Conservation (phyloP, 2,329 filamentous ascomycete species). For the Elsinoe perseae region DNA sequence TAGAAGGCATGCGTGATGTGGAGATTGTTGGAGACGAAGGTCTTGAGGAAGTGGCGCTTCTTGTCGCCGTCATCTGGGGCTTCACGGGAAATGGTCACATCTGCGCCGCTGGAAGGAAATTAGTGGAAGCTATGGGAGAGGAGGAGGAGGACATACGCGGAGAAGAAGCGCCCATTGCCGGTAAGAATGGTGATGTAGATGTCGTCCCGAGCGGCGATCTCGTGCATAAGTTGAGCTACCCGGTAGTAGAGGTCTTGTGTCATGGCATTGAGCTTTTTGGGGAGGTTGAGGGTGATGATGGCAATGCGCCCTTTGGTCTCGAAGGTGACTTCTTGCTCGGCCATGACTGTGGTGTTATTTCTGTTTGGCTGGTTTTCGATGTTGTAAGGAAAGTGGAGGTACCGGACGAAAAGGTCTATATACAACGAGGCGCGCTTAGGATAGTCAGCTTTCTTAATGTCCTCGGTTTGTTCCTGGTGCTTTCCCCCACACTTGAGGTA, state of each 20-base stretch:
- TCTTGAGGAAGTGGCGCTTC: constrained; percentile 55
- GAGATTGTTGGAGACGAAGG: constrained; percentile 78
- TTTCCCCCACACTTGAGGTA: neutral
- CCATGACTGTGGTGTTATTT: constrained; percentile 3
- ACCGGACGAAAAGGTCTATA: too few relatives aligned
- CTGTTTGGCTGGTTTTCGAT: neutral
- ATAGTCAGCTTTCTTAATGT: neutral
- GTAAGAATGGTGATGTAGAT: constrained; percentile 79
- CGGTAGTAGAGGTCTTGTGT: constrained; percentile 66
- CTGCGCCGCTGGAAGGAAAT: constrained; percentile 58
- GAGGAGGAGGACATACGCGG: constrained; percentile 56
- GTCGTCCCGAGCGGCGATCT: constrained; percentile 71
- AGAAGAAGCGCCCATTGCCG: constrained; percentile 75
- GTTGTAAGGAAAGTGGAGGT: neutral
- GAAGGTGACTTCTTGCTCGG: constrained; percentile 46
- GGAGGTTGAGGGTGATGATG: constrained; percentile 77
- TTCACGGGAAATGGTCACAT: constrained; percentile 54
- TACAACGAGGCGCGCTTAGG: too few relatives aligned
- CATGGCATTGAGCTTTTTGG: constrained; percentile 81
- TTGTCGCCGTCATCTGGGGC: constrained; percentile 34
- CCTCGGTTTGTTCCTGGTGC: neutral
- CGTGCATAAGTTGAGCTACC: constrained; percentile 62
- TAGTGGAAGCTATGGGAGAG: neutral
- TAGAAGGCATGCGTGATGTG: constrained; percentile 87
- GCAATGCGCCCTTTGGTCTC: constrained; percentile 63